Percentiles rank a stretch among this genome's conserved stretches.
Conservation (phyloP, 2,329 filamentous ascomycete species). For the Teratosphaeriaceae sp. region DNA sequence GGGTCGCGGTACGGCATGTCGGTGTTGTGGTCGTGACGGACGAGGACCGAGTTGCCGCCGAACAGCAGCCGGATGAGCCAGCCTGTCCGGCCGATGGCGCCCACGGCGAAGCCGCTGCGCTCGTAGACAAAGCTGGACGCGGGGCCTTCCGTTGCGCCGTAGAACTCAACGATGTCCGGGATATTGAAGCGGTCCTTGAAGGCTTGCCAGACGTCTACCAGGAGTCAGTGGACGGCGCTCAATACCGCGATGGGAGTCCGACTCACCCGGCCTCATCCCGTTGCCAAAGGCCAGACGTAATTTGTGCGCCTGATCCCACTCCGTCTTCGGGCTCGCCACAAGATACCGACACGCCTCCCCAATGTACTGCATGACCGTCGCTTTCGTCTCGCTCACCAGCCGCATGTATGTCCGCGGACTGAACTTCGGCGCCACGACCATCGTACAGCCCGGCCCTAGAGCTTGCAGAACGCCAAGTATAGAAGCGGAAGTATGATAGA, state of each 20-base stretch:
- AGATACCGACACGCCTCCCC: constrained; percentile 83
- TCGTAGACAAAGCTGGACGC: constrained; percentile 66
- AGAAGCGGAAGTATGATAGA: constrained; percentile 77
- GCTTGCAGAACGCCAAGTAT: constrained; percentile 61
- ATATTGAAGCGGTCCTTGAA: constrained; percentile 66
- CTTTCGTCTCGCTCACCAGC: constrained; percentile 62
- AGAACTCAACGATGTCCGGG: constrained; percentile 31
- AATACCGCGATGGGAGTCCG: constrained; percentile 6
- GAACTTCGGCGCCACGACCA: constrained; percentile 71
- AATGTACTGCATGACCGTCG: constrained; percentile 79
- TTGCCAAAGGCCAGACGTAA: constrained; percentile 78
- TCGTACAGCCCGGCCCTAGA: constrained; percentile 49
- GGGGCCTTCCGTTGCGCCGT: constrained; percentile 46
- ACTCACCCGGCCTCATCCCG: constrained; percentile 58
- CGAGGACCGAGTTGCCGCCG: constrained; percentile 48
- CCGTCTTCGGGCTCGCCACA: constrained; percentile 56
- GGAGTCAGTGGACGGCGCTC: background rate
- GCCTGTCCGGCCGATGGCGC: constrained; percentile 71
- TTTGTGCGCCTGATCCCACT: constrained; percentile 65
- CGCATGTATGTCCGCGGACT: constrained; percentile 71
- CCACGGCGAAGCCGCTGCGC: constrained; percentile 64
- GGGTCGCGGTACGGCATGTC: constrained; percentile 63
- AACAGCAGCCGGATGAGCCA: constrained; percentile 52
- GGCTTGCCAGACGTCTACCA: constrained; percentile 59
- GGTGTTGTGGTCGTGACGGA: constrained; percentile 64